Base-by-base conservation (phyloP, 768 basidiomycete genomes). In the Daedalea quercina region DNA sequence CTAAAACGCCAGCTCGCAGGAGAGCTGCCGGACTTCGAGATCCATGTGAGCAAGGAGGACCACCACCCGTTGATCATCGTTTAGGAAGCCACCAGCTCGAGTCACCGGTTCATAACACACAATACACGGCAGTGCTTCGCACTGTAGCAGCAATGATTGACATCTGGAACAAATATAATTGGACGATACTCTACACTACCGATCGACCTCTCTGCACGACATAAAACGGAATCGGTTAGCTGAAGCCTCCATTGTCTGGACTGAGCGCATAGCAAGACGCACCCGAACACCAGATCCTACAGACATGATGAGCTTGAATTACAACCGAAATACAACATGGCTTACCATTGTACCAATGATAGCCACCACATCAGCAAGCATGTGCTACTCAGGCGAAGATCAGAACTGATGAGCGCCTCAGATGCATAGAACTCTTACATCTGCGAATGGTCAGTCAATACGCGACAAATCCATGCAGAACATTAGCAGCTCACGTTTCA, bases 311-410 rank as follows among this genome's bases (percentile, higher is more conserved):
- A 57, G 49, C 34, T 31, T 50, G 25, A 52, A 47, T 41, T 24
- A 42, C 25, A 54, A n/a, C 34, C n/a, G 1, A 51, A 31, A 43
- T 19, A 57, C 20, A 51, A 35, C 13, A 56, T 41, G 17, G 70
- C 81, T 59, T 65, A 85, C 92, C 94, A 96, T 94, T 44, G 95
- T 97, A 62, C 96, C 96, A 66, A 98, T 96, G 66, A 99, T 88
- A 45, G 95, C 85, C 47, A 99, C 95, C 41, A 88, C 94, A 63
- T 97, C 95, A 4, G 93, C 91, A 54, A 96, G 75, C 82, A 88
- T 87, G 71, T 92, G 90, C 85, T 84, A 26, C 33, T 31, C 6
- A 31, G 11, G 11, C 6, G 67, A 42, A 61, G 62, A 52, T 47
- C 54, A 51, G 49, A n/a, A 31, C 56, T 48, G 60, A 64, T 28